A percentile compares a stretch with the other conserved stretches of the same genome.
These are phyloP conservation scores for Colletotrichum theobromicola DNA, from an alignment of 2,329 filamentous ascomycete species.

Conservation along the genomic window DNA sequence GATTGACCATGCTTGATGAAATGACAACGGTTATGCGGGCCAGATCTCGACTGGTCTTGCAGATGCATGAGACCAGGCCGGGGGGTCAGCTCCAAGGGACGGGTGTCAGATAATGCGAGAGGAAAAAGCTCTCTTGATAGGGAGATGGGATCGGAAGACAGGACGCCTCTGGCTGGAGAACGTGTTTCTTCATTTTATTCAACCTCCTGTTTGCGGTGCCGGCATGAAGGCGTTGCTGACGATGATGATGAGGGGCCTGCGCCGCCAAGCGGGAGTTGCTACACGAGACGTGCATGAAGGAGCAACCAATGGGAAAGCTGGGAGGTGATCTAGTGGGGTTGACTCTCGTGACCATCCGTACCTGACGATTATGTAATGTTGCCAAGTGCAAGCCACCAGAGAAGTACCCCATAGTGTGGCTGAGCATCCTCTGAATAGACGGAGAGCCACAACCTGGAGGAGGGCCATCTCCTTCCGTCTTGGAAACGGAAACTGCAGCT, in stretches of 20 bases:
- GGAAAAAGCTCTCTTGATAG: not conserved
- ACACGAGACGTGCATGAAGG: slow-evolving; percentile 27
- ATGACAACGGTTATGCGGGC: not conserved
- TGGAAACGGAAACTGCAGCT: not conserved
- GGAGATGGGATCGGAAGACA: not conserved
- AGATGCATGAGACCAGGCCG: slow-evolving; percentile 8
- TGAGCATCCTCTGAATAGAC: not conserved
- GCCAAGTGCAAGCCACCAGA: not conserved
- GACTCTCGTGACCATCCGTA: not conserved
- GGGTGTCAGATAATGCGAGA: not conserved
- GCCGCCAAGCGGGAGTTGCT: slow-evolving; percentile 7
- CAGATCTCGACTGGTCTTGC: not conserved
- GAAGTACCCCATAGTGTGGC: not conserved
- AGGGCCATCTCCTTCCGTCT: not conserved
- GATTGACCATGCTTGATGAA: slow-evolving; percentile 17
- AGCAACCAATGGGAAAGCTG: slow-evolving; percentile 19
- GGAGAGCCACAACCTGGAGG: not conserved
- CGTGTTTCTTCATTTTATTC: not conserved
- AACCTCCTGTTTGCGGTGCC: not conserved
- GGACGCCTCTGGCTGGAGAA: not conserved
- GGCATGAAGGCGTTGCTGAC: not conserved
- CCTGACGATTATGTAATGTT: not conserved
- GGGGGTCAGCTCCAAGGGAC: not conserved
- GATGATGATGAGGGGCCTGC: slow-evolving; percentile 11
- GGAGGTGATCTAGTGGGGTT: not conserved